Conservation (phyloP, 2,329 filamentous ascomycete species). For the Hypoxylon sp. region DNA sequence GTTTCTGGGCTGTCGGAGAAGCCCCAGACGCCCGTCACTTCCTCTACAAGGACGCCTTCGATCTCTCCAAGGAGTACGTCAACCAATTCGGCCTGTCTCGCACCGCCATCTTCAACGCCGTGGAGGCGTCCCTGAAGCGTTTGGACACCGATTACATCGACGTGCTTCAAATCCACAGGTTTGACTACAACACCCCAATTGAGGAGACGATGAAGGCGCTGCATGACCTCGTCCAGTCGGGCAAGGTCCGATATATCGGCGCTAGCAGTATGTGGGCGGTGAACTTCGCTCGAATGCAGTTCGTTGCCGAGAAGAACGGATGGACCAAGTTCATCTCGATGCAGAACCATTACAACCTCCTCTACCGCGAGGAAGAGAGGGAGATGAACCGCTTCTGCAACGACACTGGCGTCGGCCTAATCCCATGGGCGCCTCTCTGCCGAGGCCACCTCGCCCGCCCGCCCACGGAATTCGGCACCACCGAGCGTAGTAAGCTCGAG, state of each 20-base stretch:
- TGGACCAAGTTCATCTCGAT: conserved; percentile 73
- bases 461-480: conserved; percentile 50
- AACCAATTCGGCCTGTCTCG: conserved; percentile 55
- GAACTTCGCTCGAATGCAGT: conserved; percentile 67
- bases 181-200: conserved; percentile 64
- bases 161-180: conserved; percentile 69
- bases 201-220: conserved; percentile 74
- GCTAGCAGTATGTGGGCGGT: conserved; percentile 63
- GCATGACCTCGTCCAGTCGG: conserved; percentile 69
- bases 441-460: conserved; percentile 55
- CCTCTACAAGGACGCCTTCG: conserved; percentile 42
- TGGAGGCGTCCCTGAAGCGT: conserved; percentile 54
- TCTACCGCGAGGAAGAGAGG: conserved; percentile 73
- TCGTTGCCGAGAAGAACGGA: conserved; percentile 58
- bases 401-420: conserved; percentile 56
- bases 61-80: conserved; percentile 56
- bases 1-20: conserved; percentile 54
- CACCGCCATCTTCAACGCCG: conserved; percentile 56
- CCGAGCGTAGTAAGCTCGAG: conserved; percentile 54
- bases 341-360: conserved; percentile 71
- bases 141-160: conserved; percentile 61
- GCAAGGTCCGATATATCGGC: conserved; percentile 69
- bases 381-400: conserved; percentile 60
- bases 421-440: conserved; percentile 58
- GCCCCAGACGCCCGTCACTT: conserved; percentile 51